Evolutionary conservation across 495 filamentous ascomycete genomes (phyloP).

Genomic region (Bacidia rubella): DNA sequence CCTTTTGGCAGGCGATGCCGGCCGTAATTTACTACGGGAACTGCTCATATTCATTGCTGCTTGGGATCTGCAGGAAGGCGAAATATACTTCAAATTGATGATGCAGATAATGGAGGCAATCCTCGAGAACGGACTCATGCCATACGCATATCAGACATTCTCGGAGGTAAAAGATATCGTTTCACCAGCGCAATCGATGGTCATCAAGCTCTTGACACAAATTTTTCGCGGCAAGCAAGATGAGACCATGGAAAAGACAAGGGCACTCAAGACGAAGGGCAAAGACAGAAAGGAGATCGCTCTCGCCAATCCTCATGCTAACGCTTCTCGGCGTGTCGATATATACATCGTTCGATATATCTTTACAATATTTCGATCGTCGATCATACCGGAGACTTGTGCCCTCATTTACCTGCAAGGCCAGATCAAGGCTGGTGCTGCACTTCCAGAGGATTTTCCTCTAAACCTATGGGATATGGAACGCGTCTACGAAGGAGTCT

Average conservation of each 20-base stretch:
- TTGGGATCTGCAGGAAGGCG: slow-evolving; percentile 84
- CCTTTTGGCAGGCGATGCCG: slow-evolving; percentile 71
- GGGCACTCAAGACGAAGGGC: slow-evolving; percentile 33
- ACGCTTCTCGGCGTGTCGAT: slow-evolving; percentile 38
- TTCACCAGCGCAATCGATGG: slow-evolving; percentile 81
- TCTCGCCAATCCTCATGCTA: slow-evolving; percentile 20
- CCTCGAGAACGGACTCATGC: slow-evolving; percentile 73
- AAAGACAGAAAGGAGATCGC: slow-evolving; percentile 21
- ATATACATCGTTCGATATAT: slow-evolving; percentile 70
- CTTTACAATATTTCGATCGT: slow-evolving; percentile 79
- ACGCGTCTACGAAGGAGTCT: slow-evolving; percentile 74
- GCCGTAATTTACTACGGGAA: slow-evolving; percentile 74
- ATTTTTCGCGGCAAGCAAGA: slow-evolving; percentile 66
- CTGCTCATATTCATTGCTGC: slow-evolving; percentile 91
- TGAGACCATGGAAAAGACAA: slow-evolving; percentile 31
- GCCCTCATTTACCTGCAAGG: slow-evolving; percentile 87
- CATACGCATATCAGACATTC: slow-evolving; percentile 79
- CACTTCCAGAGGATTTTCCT: slow-evolving; percentile 68
- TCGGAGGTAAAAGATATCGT: slow-evolving; percentile 90
- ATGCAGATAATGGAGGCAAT: slow-evolving; percentile 90
- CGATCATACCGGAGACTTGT: slow-evolving; percentile 82
- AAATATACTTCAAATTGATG: slow-evolving; percentile 89
- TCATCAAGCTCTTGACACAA: slow-evolving; percentile 76
- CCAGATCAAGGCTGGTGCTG: slow-evolving; percentile 59
- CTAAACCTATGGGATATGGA: slow-evolving; percentile 97